These are phyloP conservation scores for Schwanniomyces etchellsii DNA, from an alignment of 1,139 yeast species.

Conservation along the genomic window DNA sequence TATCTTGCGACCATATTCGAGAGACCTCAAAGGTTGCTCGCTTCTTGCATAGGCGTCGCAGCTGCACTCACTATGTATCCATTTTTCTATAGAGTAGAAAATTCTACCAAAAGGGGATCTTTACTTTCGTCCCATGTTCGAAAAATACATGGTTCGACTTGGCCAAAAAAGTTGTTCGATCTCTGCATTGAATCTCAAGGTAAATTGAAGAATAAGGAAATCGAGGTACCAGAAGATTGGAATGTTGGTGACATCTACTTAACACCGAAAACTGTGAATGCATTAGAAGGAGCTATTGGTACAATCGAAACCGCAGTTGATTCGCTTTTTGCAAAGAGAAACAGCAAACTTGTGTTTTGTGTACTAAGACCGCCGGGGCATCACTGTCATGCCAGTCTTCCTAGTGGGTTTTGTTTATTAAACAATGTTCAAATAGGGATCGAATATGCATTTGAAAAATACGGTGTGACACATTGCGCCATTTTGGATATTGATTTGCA, in stretches of 20 bases:
- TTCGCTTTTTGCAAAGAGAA: slow-evolving; percentile 32
- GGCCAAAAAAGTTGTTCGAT: slow-evolving; percentile 61
- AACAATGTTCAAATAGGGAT: slow-evolving; percentile 81
- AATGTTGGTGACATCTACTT: slow-evolving; percentile 80
- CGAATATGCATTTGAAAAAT: slow-evolving; percentile 64
- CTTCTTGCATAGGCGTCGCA: slow-evolving; percentile 71
- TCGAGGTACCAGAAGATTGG: slow-evolving; percentile 82
- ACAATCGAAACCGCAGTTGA: slow-evolving; percentile 75
- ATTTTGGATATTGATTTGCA: slow-evolving; percentile 81
- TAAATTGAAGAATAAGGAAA: slow-evolving; percentile 47
- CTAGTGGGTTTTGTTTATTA: slow-evolving; percentile 82
- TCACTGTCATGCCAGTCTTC: slow-evolving; percentile 79
- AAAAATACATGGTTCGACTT: slow-evolving; percentile 68
- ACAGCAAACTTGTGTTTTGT: slow-evolving; percentile 58
- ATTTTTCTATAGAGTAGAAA: slow-evolving; percentile 47
- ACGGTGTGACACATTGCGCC: slow-evolving; percentile 74
- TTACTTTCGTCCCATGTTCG: slow-evolving; percentile 56
- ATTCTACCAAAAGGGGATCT: slow-evolving; percentile 43
- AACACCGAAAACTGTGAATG: slow-evolving; percentile 61
- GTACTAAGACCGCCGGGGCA: slow-evolving; percentile 85
- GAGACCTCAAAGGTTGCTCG: slow-evolving; percentile 75
- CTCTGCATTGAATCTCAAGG: slow-evolving; percentile 56
- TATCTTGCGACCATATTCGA: slow-evolving; percentile 72
- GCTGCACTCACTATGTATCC: slow-evolving; percentile 74
- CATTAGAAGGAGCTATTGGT: slow-evolving; percentile 76